Evolutionary conservation across 257 asterid species (phyloP).

Genomic region (Voacanga thouarsii): DNA sequence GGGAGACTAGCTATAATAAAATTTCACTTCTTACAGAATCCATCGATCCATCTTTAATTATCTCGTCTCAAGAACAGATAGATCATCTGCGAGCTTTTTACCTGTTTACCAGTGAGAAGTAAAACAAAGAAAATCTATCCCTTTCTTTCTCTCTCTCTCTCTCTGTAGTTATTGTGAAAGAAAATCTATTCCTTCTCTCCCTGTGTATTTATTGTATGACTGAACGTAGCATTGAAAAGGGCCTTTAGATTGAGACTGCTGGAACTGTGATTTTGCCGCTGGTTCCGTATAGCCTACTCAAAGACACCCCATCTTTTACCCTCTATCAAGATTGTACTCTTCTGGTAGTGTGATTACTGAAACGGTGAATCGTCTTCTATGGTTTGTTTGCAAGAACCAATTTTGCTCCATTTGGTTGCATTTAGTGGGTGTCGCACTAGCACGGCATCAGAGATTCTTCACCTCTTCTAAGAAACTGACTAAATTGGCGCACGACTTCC

Average conservation of each 20-base stretch:
- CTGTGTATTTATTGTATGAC: background rate
- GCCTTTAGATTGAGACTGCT: background rate
- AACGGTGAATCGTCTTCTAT: background rate
- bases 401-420: conserved; percentile 22
- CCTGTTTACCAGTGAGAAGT: conserved; percentile 13
- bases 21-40: background rate
- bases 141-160: background rate
- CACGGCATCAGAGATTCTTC: conserved; percentile 34
- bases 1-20: background rate
- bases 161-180: background rate
- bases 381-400: conserved; percentile 7
- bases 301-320: background rate
- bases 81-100: background rate
- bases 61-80: background rate
- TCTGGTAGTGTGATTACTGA: background rate
- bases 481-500: conserved; percentile 21
- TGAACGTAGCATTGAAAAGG: conserved; percentile 11
- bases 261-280: background rate
- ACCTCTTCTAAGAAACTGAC: conserved; percentile 17
- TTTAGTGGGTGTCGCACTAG: conserved; percentile 10
- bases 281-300: conserved; percentile 19
- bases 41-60: background rate
- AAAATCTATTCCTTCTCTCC: background rate
- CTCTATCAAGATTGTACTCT: background rate
- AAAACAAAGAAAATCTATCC: background rate